Percentiles rank a stretch among this genome's conserved stretches.
Conservation (phyloP, 371 early-diverging fungal species). For the Mucor circinelloides region DNA sequence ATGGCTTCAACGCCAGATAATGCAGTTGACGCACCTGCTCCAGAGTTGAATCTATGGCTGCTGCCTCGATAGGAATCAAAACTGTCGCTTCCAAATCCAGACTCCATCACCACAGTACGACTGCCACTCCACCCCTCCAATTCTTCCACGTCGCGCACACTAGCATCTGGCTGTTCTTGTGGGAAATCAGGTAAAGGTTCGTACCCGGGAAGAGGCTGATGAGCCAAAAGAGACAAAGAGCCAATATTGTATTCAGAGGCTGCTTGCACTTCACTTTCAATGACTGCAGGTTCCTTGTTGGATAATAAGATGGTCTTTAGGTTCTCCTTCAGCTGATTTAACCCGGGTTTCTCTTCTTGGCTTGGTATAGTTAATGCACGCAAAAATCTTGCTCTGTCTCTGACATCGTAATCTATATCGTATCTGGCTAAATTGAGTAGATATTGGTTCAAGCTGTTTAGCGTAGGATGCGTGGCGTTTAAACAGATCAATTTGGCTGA, state of each 20-base stretch:
- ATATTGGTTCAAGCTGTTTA: constrained; percentile 68
- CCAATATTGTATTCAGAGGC: constrained; percentile 69
- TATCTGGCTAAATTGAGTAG: constrained; percentile 85
- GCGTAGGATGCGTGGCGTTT: constrained; percentile 48
- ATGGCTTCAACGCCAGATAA: constrained; percentile 49
- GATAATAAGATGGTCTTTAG: constrained; percentile 52
- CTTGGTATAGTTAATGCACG: constrained; percentile 67
- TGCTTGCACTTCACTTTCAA: constrained; percentile 39
- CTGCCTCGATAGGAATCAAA: constrained; percentile 39
- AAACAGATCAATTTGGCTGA: constrained; percentile 69
- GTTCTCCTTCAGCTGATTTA: constrained; percentile 46
- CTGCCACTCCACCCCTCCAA: constrained; percentile 51
- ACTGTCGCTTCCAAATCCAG: constrained; percentile 61
- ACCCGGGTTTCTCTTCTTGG: constrained; percentile 40
- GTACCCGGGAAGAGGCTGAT: constrained; percentile 75
- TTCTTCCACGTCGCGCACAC: constrained; percentile 62
- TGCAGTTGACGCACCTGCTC: constrained; percentile 34
- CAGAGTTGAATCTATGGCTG: constrained; percentile 21
- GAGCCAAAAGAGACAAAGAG: constrained; percentile 80
- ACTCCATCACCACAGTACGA: constrained; percentile 45
- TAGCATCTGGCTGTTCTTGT: constrained; percentile 64
- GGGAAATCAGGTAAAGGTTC: constrained; percentile 87
- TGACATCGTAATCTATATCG: constrained; percentile 85
- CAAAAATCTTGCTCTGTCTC: constrained; percentile 89
- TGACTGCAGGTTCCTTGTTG: constrained; percentile 53